A percentile compares a stretch with the other conserved stretches of the same genome.
phyloP scores from a whole-genome alignment of 768 basidiomycete genomes.

The Xanthoconium stramineum region DNA sequence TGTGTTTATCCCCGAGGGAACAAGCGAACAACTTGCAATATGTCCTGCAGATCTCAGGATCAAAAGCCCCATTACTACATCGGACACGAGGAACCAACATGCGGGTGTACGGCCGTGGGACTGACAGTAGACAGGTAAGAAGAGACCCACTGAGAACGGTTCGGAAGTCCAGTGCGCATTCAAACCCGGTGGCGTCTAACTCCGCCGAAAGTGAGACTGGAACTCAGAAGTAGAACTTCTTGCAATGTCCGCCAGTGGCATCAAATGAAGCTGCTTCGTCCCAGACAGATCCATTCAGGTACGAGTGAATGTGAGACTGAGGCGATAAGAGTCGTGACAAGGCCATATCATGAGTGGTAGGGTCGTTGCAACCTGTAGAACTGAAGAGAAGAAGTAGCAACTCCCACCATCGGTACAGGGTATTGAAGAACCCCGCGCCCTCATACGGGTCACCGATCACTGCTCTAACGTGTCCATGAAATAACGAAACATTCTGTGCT shows the following conservation, averaged over 20 bases:
- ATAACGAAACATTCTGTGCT: background rate
- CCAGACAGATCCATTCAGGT: too few species aligned
- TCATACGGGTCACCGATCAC: background rate
- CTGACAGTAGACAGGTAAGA: background rate
- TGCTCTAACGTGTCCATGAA: too few species aligned
- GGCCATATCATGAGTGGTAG: too few species aligned
- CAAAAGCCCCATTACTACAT: background rate
- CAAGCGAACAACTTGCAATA: too few species aligned
- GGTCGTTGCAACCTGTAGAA: too few species aligned
- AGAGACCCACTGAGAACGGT: too few species aligned
- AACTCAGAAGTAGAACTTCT: background rate
- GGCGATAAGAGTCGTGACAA: too few species aligned
- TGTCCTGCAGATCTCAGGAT: background rate
- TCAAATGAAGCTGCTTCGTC: too few species aligned
- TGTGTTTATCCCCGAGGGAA: background rate
- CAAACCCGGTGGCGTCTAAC: background rate
- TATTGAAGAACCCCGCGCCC: background rate
- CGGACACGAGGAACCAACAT: slow-evolving; percentile 14
- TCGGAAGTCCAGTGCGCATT: too few species aligned
- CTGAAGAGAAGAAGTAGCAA: too few species aligned
- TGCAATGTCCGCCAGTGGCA: background rate
- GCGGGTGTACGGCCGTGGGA: slow-evolving; percentile 4
- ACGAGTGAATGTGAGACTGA: too few species aligned
- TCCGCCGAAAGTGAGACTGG: background rate
- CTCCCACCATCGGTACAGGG: too few species aligned